Evolutionary conservation across 345 rosid genomes (phyloP), one percentile per base, ranked within the genome.

Genomic region (Syzygium aromaticum): DNA sequence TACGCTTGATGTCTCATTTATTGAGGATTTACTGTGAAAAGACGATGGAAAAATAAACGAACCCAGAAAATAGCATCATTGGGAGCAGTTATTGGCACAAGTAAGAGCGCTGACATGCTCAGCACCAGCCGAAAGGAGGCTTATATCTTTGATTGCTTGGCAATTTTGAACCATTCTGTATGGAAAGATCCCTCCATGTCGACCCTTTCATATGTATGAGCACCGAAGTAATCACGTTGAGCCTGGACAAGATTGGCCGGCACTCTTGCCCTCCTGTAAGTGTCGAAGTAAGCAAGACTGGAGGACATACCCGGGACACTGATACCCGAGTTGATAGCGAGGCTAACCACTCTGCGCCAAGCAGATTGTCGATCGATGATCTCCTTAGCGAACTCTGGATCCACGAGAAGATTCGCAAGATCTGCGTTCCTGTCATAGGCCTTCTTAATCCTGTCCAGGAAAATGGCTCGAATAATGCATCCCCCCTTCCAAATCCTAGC

Each of bases 401-500:
- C 99, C 3, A 98, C 96, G 21, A 98, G 93, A 86, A 98, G 98
- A 91, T 94, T 98, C 63, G 98, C 95, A 7, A 98, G 96, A 19
- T 95, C 94, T 13, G 97, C 84, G 85, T 98, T 96, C 92, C 99
- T 91, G 84, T 98, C 99, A 82, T 98, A 98, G 51, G 99, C 99
- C 93, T 95, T 90, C 95, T 96, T 96, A 93, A 98, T 98, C 90
- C 99, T 89, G 91, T 98, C 99, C 54, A 98, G 91, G 92, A 98
- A 97, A 59, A 95, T 90, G 15, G 98, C 99, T 86, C 99, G 91
- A 84, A 97, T 97, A 90, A 97, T 97, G 92, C 99, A 96, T 23
- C 98, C 98, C 38, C 99, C 99, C 91, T 97, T 97, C 99, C 99
- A 96, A 88, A 97, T 96, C 91, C 99, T 93, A 30, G 99, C 98